Conservation (phyloP, 73 alveolate species). For the Tetrahymena malaccensis region DNA sequence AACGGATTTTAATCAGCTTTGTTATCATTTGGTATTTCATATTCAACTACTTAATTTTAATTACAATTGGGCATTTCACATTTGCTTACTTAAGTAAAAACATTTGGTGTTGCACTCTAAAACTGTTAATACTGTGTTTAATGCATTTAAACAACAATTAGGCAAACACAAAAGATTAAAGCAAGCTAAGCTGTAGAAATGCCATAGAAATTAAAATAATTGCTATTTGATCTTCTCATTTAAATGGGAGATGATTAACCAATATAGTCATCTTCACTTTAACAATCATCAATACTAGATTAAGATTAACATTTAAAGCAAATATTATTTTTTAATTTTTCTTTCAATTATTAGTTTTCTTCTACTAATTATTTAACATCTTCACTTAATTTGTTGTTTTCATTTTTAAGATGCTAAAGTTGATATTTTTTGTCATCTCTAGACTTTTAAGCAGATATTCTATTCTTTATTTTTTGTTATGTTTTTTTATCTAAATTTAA, state of each 20-base stretch:
- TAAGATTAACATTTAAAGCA: neutral
- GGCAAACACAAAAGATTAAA: neutral
- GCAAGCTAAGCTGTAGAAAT: neutral
- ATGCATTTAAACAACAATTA: neutral
- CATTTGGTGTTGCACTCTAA: too few relatives aligned
- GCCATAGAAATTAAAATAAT: neutral
- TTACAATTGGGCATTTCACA: too few relatives aligned
- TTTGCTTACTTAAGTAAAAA: too few relatives aligned
- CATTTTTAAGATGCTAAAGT: neutral
- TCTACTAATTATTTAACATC: neutral
- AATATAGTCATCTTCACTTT: neutral
- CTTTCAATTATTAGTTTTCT: neutral
- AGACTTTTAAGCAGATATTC: conserved; percentile 29
- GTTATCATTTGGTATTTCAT: too few relatives aligned
- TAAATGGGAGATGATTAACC: too few relatives aligned
- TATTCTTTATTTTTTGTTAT: conserved; percentile 13
- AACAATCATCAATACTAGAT: neutral
- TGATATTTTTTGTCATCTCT: conserved; percentile 20
- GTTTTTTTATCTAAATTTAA: neutral
- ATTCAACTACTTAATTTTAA: too few relatives aligned
- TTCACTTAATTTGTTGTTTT: neutral
- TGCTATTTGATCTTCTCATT: too few relatives aligned
- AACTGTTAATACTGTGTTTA: too few relatives aligned
- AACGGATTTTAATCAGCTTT: neutral
- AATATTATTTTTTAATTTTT: neutral